These are phyloP conservation scores for Onygena corvina DNA, from an alignment of 2,329 filamentous ascomycete genomes.

Conservation along the genomic window DNA sequence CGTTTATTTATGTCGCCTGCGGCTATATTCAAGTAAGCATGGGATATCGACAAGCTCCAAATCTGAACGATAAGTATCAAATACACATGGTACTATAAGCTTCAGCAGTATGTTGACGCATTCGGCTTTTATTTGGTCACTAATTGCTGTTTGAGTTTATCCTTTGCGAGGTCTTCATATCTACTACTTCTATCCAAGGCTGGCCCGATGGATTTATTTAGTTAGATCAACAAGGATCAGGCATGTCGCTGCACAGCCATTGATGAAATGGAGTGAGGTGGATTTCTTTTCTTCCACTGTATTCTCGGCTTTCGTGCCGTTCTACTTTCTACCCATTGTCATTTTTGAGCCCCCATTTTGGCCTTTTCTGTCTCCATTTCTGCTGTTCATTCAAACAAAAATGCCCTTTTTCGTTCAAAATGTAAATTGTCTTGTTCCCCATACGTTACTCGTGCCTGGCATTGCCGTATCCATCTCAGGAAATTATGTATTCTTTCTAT, in stretches of 20 bases:
- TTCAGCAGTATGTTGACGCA: neutral
- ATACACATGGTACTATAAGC: neutral
- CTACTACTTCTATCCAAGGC: neutral
- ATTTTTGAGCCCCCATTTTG: neutral
- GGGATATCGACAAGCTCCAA: neutral
- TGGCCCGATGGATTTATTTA: neutral
- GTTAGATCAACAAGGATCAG: neutral
- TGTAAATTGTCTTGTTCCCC: neutral
- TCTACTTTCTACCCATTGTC: neutral
- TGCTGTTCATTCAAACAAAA: neutral
- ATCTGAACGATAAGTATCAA: constrained; percentile 1
- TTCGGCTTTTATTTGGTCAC: neutral
- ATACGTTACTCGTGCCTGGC: neutral
- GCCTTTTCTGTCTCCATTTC: neutral
- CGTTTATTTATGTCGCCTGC: neutral
- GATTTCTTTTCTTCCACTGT: neutral
- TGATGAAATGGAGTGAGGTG: neutral
- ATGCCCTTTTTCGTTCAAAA: neutral
- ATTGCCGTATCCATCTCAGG: neutral
- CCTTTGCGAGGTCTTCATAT: neutral
- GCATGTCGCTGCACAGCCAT: neutral
- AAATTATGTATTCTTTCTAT: neutral
- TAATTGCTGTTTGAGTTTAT: neutral
- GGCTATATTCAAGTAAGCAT: neutral
- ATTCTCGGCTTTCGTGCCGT: neutral